A percentile compares a stretch with the other conserved stretches of the same genome.
Evolutionary conservation across 2,329 filamentous ascomycete species (phyloP).

Genomic region (Dactylonectria macrodidyma): DNA sequence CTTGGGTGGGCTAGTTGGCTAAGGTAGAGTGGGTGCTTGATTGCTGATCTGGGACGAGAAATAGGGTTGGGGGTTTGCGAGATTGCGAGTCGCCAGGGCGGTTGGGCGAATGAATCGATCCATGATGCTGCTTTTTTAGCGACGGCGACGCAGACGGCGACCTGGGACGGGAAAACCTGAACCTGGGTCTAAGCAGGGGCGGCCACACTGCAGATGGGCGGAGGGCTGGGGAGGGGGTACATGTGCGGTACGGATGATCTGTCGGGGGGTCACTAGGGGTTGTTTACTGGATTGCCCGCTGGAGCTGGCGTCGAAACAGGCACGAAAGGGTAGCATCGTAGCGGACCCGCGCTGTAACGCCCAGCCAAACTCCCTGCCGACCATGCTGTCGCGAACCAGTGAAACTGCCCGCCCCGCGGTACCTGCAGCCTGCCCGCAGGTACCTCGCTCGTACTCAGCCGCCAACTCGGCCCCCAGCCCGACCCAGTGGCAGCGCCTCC

Average conservation of each 20-base stretch:
- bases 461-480: slow-evolving; percentile 32
- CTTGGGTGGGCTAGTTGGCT: too few species aligned
- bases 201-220: background rate
- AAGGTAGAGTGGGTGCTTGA: slow-evolving; percentile 6
- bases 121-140: background rate
- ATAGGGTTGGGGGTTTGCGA: slow-evolving; percentile 31
- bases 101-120: slow-evolving; percentile 6
- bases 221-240: background rate
- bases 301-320: background rate
- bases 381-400: slow-evolving; percentile 1
- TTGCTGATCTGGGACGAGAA: slow-evolving; percentile 27
- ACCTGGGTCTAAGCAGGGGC: background rate
- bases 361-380: background rate
- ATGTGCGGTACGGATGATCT: background rate
- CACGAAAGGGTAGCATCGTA: background rate
- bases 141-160: slow-evolving; percentile 19
- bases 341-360: background rate
- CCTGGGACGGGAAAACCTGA: background rate
- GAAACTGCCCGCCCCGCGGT: slow-evolving; percentile 6
- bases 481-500: slow-evolving; percentile 35
- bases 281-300: background rate
- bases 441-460: slow-evolving; percentile 29
- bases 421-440: slow-evolving; percentile 15
- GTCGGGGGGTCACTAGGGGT: background rate
- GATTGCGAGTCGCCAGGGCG: slow-evolving; percentile 30